phyloP scores from a whole-genome alignment of 148 eudicot species.

The Silene latifolia region DNA sequence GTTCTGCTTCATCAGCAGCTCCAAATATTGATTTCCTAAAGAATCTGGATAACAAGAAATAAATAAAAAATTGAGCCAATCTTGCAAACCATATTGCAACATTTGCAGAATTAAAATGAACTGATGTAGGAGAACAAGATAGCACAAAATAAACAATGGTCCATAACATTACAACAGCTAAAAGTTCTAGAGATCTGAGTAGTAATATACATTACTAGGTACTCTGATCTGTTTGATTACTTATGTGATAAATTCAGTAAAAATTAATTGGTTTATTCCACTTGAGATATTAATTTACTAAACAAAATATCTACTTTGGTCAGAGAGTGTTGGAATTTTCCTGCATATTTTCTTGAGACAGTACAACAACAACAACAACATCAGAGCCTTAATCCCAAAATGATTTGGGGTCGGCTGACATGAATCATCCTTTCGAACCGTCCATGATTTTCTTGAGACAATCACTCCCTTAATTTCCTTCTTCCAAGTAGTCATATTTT shows the following conservation, averaged over 20 bases:
- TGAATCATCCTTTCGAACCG: too few relatives aligned
- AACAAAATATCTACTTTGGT: background rate
- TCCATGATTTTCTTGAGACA: too few relatives aligned
- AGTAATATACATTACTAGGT: too few relatives aligned
- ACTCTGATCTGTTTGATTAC: too few relatives aligned
- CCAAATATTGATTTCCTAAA: slow-evolving; percentile 85
- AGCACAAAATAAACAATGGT: background rate
- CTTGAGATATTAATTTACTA: too few relatives aligned
- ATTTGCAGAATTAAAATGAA: background rate
- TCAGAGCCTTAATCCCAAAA: too few relatives aligned
- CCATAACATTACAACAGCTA: background rate
- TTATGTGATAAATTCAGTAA: too few relatives aligned
- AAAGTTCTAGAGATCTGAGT: background rate
- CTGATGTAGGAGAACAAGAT: background rate
- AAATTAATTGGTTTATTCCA: too few relatives aligned
- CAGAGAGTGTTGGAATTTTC: background rate
- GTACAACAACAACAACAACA: too few relatives aligned
- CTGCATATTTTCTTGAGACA: background rate
- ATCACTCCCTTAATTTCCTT: background rate
- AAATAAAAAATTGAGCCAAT: slow-evolving; percentile 4
- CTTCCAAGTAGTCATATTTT: background rate
- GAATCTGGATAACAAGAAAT: slow-evolving; percentile 36
- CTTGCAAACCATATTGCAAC: background rate
- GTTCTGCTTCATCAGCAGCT: slow-evolving; percentile 85
- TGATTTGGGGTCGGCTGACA: too few relatives aligned